phyloP scores from a whole-genome alignment of 805 yeast species.

The Starmera dryadoides region DNA sequence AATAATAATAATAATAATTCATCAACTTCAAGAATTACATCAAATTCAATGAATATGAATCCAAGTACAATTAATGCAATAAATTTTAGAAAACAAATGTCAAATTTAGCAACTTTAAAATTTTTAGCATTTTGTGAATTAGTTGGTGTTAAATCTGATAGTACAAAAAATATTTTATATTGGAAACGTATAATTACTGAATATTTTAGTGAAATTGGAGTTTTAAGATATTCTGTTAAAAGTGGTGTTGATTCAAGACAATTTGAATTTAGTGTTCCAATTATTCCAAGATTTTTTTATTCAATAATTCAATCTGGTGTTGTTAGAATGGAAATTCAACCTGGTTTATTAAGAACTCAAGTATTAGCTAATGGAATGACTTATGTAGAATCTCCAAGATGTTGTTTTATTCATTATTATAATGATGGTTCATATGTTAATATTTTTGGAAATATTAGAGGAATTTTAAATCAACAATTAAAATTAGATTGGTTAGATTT shows the following conservation, averaged over 20 bases:
- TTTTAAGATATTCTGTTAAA: constrained; percentile 38
- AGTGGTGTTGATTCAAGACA: constrained; percentile 40
- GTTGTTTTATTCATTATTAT: constrained; percentile 43
- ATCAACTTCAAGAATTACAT: not conserved
- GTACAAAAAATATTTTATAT: constrained; percentile 35
- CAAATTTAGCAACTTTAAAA: constrained; percentile 44
- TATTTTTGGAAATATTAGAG: constrained; percentile 53
- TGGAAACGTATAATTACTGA: constrained; percentile 45
- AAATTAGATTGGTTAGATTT: constrained; percentile 70
- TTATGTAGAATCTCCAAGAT: constrained; percentile 44
- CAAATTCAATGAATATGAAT: not conserved
- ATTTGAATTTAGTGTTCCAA: constrained; percentile 56
- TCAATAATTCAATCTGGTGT: constrained; percentile 47
- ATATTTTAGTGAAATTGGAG: constrained; percentile 45
- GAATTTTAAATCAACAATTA: constrained; percentile 54
- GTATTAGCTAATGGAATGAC: constrained; percentile 47
- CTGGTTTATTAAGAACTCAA: constrained; percentile 42
- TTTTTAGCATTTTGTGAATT: constrained; percentile 43
- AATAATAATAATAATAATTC: not conserved
- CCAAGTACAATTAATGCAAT: constrained; percentile 8
- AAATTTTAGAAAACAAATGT: constrained; percentile 30
- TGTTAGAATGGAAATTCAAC: constrained; percentile 41
- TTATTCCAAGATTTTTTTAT: constrained; percentile 58
- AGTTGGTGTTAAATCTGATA: constrained; percentile 35
- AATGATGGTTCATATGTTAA: constrained; percentile 66